Evolutionary conservation across 2,329 filamentous ascomycete genomes (phyloP).

Genomic region (Parafenestella ontariensis): DNA sequence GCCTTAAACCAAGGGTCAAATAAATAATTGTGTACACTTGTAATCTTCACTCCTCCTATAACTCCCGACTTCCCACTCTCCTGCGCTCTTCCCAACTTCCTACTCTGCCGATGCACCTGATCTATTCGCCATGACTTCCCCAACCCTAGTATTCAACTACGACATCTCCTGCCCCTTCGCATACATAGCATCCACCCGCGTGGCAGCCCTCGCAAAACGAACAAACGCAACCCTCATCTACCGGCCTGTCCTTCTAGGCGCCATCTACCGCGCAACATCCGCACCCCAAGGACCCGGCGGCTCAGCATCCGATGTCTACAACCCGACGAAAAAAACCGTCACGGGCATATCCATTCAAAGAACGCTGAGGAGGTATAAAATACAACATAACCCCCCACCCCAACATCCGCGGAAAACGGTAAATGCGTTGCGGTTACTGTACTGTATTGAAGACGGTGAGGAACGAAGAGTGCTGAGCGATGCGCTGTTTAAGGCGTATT

Average conservation of each 20-base stretch:
- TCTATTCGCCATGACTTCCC: constrained; percentile 16
- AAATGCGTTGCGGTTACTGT: constrained; percentile 40
- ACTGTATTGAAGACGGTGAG: constrained; percentile 25
- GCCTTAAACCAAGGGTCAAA: neutral
- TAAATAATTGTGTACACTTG: neutral
- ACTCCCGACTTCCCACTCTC: neutral
- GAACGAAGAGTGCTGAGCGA: constrained; percentile 31
- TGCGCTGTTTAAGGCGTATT: constrained; percentile 41
- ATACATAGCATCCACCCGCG: constrained; percentile 47
- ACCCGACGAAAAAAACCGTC: constrained; percentile 43
- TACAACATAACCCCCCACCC: constrained; percentile 40
- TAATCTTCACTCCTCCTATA: neutral
- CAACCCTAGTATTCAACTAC: constrained; percentile 37
- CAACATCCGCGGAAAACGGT: constrained; percentile 44
- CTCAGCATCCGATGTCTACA: constrained; percentile 46
- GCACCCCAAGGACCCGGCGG: constrained; percentile 46
- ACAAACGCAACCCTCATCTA: constrained; percentile 34
- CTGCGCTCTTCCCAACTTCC: neutral
- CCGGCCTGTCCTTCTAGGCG: constrained; percentile 43
- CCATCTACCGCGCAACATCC: constrained; percentile 46
- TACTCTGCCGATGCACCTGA: neutral
- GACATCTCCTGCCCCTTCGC: constrained; percentile 49
- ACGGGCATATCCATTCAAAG: constrained; percentile 36
- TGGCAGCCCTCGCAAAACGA: constrained; percentile 37
- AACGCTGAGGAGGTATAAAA: constrained; percentile 39